Percentiles rank a stretch among this genome's conserved stretches.
Conservation (phyloP, 1,284 basidiomycete genomes). For the Cutaneotrichosporon curvatum region DNA sequence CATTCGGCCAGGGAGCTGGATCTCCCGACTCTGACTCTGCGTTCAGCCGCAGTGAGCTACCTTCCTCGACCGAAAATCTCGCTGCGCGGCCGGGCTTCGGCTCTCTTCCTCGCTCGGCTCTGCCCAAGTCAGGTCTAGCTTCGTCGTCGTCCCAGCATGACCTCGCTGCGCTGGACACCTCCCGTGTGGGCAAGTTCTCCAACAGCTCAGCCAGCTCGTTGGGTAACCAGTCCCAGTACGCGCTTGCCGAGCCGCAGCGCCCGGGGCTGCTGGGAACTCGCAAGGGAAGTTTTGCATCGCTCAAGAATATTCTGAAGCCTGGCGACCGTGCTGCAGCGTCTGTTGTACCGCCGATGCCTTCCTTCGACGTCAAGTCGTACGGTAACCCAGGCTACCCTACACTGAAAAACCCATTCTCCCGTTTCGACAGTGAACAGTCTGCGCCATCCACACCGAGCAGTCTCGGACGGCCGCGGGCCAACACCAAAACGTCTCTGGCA, state of each 20-base stretch:
- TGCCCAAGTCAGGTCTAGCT: background rate
- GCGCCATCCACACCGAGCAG: slow-evolving; percentile 16
- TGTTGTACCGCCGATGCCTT: slow-evolving; percentile 32
- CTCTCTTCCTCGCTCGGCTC: background rate
- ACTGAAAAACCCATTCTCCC: slow-evolving; percentile 41
- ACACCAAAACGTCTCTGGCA: slow-evolving; percentile 9
- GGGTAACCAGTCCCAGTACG: background rate
- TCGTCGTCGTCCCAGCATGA: slow-evolving; percentile 9
- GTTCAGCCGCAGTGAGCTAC: slow-evolving; percentile 22
- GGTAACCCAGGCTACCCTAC: slow-evolving; percentile 34
- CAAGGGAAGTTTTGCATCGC: slow-evolving; percentile 77
- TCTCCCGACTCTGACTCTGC: slow-evolving; percentile 16
- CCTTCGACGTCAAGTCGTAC: slow-evolving; percentile 20
- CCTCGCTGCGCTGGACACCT: slow-evolving; percentile 3
- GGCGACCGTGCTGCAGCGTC: slow-evolving; percentile 8
- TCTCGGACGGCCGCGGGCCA: slow-evolving; percentile 7
- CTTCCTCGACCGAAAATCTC: slow-evolving; percentile 20
- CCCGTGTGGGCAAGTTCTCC: slow-evolving; percentile 33
- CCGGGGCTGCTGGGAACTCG: slow-evolving; percentile 48
- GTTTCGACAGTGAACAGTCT: slow-evolving; percentile 31
- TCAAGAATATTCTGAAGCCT: slow-evolving; percentile 77
- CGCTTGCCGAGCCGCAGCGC: too few species aligned
- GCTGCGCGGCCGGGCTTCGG: background rate
- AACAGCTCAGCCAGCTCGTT: slow-evolving; percentile 48
- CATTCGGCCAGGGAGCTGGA: slow-evolving; percentile 14